phyloP scores from a whole-genome alignment of 306 rosid species.

The Purshia tridentata region DNA sequence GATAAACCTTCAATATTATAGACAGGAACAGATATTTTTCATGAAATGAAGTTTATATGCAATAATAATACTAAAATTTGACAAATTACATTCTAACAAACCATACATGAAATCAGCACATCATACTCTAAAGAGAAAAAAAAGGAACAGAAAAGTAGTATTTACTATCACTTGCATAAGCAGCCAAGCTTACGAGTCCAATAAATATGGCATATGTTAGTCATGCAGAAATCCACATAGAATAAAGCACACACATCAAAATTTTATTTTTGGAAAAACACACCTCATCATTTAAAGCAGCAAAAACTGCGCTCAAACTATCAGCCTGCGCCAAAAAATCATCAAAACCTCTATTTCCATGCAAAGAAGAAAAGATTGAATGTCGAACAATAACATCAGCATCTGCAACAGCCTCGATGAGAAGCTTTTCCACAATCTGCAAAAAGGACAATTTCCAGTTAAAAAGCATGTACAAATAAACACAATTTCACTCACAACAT shows the following conservation, averaged over 20 bases:
- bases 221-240: neutral
- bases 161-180: conserved; percentile 8
- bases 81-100: neutral
- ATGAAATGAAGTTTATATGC: neutral
- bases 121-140: neutral
- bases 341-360: conserved; percentile 89
- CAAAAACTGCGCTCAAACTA: conserved; percentile 87
- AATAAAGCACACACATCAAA: neutral
- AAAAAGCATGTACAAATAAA: conserved; percentile 14
- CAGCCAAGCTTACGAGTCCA: conserved; percentile 5
- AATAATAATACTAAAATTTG: neutral
- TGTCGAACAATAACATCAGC: conserved; percentile 94
- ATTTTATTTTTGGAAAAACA: neutral
- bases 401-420: conserved; percentile 95
- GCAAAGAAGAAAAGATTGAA: conserved; percentile 83
- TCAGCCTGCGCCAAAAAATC: conserved; percentile 97
- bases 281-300: conserved; percentile 97
- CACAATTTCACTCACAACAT: neutral
- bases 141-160: neutral
- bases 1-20: conserved; percentile 23
- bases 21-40: neutral
- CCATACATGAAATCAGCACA: neutral
- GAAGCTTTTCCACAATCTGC: conserved; percentile 98
- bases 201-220: conserved; percentile 1
- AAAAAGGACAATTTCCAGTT: conserved; percentile 33